Percentiles rank a stretch among this genome's conserved stretches.
phyloP scores from a whole-genome alignment of 75 land plant species.

The Chamaecyparis obtusa region DNA sequence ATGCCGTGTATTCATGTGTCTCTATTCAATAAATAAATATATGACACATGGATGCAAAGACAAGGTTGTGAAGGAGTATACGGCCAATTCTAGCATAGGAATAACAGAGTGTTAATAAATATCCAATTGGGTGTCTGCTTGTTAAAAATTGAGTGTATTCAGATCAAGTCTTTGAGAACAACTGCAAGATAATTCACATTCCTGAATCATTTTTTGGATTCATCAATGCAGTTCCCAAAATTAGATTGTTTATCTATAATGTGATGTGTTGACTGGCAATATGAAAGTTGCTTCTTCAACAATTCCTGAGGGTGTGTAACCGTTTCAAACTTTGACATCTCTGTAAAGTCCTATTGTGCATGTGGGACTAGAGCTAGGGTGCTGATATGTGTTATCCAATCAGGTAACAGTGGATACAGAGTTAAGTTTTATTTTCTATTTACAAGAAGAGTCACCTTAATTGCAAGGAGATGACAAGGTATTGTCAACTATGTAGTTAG shows the following conservation, averaged over 20 bases:
- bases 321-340: too few species aligned
- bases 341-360: too few species aligned
- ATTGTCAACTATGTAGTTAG: too few species aligned
- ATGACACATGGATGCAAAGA: neutral
- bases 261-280: neutral
- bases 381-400: too few species aligned
- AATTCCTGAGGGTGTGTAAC: too few species aligned
- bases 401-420: too few species aligned
- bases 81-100: neutral
- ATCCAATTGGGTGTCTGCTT: neutral
- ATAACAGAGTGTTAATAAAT: neutral
- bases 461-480: too few species aligned
- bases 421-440: too few species aligned
- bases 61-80: neutral
- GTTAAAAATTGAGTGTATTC: neutral
- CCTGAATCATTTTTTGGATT: neutral
- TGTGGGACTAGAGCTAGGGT: too few species aligned
- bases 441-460: too few species aligned
- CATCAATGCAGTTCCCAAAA: neutral
- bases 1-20: neutral
- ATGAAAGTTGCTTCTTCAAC: neutral
- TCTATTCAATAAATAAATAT: neutral
- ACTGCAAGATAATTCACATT: neutral
- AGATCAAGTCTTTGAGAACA: neutral
- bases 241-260: neutral